These are phyloP conservation scores for Puccinia horiana DNA, from an alignment of 1,284 basidiomycete genomes.

Conservation along the genomic window DNA sequence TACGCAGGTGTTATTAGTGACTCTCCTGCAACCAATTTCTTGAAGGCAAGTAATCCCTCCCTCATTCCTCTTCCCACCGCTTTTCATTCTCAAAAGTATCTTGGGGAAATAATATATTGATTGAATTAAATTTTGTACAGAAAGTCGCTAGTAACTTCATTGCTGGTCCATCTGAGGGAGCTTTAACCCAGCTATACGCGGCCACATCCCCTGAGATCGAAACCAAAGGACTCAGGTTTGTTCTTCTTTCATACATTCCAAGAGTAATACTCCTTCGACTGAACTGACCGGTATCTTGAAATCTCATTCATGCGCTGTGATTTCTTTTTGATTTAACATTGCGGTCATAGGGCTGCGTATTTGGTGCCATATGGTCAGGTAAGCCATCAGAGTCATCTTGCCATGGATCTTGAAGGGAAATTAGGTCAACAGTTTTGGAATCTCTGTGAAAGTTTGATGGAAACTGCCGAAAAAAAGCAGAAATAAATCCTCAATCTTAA, in stretches of 20 bases:
- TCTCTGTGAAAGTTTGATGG: slow-evolving; percentile 23
- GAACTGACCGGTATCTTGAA: not conserved
- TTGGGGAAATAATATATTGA: too few species aligned
- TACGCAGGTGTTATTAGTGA: too few species aligned
- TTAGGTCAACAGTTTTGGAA: slow-evolving; percentile 31
- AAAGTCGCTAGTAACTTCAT: not conserved
- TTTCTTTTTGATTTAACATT: too few species aligned
- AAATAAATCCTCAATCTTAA: too few species aligned
- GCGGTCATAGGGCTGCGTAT: slow-evolving; percentile 8
- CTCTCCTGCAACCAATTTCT: too few species aligned
- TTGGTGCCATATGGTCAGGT: slow-evolving; percentile 39
- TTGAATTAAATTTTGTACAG: not conserved
- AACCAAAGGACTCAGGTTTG: slow-evolving; percentile 10
- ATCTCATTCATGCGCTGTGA: not conserved
- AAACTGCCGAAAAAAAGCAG: not conserved
- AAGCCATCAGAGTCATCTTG: not conserved
- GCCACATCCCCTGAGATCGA: slow-evolving; percentile 33
- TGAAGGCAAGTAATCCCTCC: not conserved
- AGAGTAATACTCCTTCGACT: not conserved
- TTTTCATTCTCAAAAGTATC: not conserved
- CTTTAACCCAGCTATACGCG: slow-evolving; percentile 33
- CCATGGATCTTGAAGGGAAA: slow-evolving; percentile 6
- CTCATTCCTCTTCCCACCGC: not conserved
- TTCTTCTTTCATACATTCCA: not conserved
- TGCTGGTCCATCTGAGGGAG: not conserved